These are phyloP conservation scores for Phaseolus coccineus DNA, from an alignment of 331 rosid genomes.

Conservation along the genomic window DNA sequence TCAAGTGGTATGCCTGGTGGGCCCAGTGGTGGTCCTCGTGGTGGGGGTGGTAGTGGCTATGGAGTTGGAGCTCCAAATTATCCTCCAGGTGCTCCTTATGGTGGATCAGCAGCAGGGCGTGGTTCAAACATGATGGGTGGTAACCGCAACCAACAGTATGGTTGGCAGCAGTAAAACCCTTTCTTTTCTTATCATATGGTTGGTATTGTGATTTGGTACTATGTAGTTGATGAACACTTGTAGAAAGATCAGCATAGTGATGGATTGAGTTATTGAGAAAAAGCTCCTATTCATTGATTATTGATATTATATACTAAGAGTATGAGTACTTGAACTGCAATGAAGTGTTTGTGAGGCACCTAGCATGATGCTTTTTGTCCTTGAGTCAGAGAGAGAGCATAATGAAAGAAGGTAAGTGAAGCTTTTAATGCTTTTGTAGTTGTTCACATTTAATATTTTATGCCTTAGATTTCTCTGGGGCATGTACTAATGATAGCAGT, in stretches of 20 bases:
- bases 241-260: background rate
- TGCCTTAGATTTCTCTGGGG: background rate
- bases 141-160: constrained; percentile 86
- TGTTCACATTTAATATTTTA: background rate
- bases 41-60: constrained; percentile 56
- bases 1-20: constrained; percentile 64
- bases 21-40: constrained; percentile 61
- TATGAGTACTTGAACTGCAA: background rate
- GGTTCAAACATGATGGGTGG: constrained; percentile 89
- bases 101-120: constrained; percentile 80
- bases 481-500: background rate
- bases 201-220: background rate
- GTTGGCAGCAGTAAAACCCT: constrained; percentile 74
- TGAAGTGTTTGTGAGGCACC: background rate
- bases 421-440: background rate
- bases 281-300: background rate
- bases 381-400: background rate
- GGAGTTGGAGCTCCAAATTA: constrained; percentile 76
- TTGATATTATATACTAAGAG: too few species aligned
- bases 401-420: background rate
- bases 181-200: background rate
- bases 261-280: background rate
- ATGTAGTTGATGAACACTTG: background rate
- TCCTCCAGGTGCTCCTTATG: constrained; percentile 73
- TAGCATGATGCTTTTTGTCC: background rate